These are phyloP conservation scores for Apiotrichum brassicae DNA, from an alignment of 1,284 basidiomycete genomes.

Conservation along the genomic window DNA sequence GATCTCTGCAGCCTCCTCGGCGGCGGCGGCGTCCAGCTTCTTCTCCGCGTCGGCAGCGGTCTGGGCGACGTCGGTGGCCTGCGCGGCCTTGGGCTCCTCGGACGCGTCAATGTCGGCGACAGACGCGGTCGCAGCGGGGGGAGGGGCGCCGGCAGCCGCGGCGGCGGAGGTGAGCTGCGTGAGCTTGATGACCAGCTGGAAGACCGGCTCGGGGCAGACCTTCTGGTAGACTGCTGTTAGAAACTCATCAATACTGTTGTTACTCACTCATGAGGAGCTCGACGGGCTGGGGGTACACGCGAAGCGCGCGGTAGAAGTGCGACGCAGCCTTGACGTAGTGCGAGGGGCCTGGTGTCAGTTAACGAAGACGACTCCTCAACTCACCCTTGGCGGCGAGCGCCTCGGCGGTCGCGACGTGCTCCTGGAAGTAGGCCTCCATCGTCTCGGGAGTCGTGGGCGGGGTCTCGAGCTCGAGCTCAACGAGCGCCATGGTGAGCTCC, in stretches of 20 bases:
- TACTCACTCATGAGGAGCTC: constrained; percentile 69
- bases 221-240: constrained; percentile 66
- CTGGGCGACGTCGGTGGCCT: constrained; percentile 3
- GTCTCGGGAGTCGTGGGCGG: constrained; percentile 63
- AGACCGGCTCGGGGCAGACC: constrained; percentile 78
- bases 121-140: constrained; percentile 4
- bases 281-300: constrained; percentile 87
- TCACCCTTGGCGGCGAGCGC: constrained; percentile 69
- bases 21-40: constrained; percentile 3
- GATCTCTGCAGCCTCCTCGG: neutral
- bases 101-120: constrained; percentile 5
- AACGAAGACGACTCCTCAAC: constrained; percentile 22
- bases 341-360: constrained; percentile 56
- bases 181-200: constrained; percentile 84
- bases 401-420: constrained; percentile 81
- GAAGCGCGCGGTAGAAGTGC: constrained; percentile 86
- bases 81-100: constrained; percentile 2
- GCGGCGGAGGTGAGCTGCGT: constrained; percentile 46
- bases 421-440: constrained; percentile 84
- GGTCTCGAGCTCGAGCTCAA: constrained; percentile 42
- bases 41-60: constrained; percentile 5
- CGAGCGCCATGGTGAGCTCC: constrained; percentile 17
- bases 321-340: constrained; percentile 74
- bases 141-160: constrained; percentile 5
- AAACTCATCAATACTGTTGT: neutral